A percentile compares a stretch with the other conserved stretches of the same genome.
phyloP scores from a whole-genome alignment of 208 protist genomes.

The Acanthamoeba comandoni region DNA sequence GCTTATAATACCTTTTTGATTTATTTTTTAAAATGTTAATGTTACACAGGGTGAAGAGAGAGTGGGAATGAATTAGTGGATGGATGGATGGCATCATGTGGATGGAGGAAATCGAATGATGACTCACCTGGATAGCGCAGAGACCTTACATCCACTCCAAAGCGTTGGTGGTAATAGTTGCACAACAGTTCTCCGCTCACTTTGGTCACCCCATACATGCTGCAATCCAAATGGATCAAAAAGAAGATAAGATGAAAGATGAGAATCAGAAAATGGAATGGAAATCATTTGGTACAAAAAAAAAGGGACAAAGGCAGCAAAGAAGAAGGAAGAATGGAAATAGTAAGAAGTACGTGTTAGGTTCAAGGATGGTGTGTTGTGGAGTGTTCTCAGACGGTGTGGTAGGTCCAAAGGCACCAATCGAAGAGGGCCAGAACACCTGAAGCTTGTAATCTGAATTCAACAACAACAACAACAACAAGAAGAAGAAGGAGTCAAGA shows the following conservation, averaged over 20 bases:
- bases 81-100: not conserved
- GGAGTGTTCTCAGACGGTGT: constrained; percentile 88
- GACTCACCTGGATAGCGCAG: constrained; percentile 91
- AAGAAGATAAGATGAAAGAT: too few species aligned
- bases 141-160: constrained; percentile 92
- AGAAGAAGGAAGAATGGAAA: too few species aligned
- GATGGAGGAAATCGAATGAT: not conserved
- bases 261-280: too few species aligned
- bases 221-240: too few species aligned
- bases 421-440: constrained; percentile 91
- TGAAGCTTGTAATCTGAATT: not conserved
- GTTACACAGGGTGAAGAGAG: not conserved
- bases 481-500: too few species aligned
- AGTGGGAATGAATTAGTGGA: not conserved
- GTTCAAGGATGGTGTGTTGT: too few species aligned
- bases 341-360: too few species aligned
- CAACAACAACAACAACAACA: not conserved
- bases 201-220: constrained; percentile 92
- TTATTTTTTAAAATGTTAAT: too few species aligned
- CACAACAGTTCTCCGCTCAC: constrained; percentile 92
- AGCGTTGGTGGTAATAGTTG: constrained; percentile 90
- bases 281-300: too few species aligned
- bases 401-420: constrained; percentile 89
- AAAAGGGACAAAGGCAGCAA: too few species aligned
- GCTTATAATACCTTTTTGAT: too few species aligned